These are phyloP conservation scores for Shiraia bambusicola DNA, from an alignment of 2,329 filamentous ascomycete species.

Conservation along the genomic window DNA sequence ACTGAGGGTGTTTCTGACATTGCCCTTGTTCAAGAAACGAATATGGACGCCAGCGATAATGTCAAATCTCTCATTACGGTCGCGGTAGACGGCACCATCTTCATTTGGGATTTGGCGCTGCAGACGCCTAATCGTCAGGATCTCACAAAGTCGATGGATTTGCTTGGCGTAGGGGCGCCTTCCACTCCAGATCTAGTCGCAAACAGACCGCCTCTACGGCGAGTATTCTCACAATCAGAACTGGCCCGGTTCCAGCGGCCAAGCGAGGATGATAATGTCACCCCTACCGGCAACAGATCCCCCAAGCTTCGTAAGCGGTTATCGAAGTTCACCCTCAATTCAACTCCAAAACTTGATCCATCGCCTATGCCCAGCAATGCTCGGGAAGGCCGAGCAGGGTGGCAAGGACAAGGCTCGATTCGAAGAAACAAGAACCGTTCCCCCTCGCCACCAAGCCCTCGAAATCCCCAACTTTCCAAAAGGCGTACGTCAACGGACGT, in stretches of 20 bases:
- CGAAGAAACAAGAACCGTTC: constrained; percentile 43
- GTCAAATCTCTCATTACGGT: constrained; percentile 52
- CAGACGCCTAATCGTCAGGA: constrained; percentile 33
- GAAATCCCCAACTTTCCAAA: constrained; percentile 38
- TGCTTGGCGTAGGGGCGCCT: constrained; percentile 35
- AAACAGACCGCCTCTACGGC: constrained; percentile 71
- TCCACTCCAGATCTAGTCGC: constrained; percentile 37
- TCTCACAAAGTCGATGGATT: constrained; percentile 41
- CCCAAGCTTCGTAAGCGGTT: constrained; percentile 57
- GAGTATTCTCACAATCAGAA: constrained; percentile 84
- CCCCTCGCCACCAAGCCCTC: constrained; percentile 46
- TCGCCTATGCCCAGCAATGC: constrained; percentile 35
- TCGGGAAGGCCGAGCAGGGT: constrained; percentile 22
- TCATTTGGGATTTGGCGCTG: constrained; percentile 48
- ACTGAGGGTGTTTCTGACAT: constrained; percentile 91
- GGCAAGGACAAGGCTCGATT: constrained; percentile 19
- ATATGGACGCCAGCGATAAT: constrained; percentile 49
- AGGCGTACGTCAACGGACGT: constrained; percentile 54
- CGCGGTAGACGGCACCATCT: constrained; percentile 54
- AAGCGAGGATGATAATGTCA: constrained; percentile 41
- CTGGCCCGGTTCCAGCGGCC: constrained; percentile 72
- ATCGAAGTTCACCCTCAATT: constrained; percentile 55
- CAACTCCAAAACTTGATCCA: constrained; percentile 49
- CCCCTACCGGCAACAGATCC: constrained; percentile 48
- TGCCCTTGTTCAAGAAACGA: constrained; percentile 54